Conservation (phyloP, 768 basidiomycete genomes). For the Chalciporus chontae region DNA sequence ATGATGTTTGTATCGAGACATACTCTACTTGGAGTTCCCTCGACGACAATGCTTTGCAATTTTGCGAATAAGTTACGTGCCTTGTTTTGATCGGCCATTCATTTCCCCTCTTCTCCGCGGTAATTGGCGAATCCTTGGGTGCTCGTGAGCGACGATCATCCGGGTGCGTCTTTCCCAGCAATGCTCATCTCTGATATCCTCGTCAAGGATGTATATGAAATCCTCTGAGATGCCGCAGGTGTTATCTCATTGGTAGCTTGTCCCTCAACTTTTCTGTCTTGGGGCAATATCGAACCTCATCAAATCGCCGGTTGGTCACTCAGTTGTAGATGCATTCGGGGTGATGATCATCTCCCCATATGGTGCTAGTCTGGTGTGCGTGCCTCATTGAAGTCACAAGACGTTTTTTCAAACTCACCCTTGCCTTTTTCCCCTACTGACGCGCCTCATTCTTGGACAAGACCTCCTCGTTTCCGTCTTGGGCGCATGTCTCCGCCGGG, state of each 20-base stretch:
- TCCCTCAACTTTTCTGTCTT: not conserved
- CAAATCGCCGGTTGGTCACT: not conserved
- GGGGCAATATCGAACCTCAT: not conserved
- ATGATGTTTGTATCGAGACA: not conserved
- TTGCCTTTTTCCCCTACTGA: not conserved
- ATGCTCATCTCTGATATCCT: too few species aligned
- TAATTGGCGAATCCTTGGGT: not conserved
- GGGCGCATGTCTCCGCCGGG: not conserved
- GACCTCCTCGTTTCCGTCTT: not conserved
- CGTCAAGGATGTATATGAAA: too few species aligned
- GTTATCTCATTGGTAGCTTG: not conserved
- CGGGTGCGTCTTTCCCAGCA: too few species aligned
- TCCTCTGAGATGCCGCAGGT: too few species aligned
- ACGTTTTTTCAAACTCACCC: not conserved
- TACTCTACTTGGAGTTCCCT: not conserved
- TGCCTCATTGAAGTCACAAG: not conserved
- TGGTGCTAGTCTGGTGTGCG: not conserved
- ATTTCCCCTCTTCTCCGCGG: not conserved
- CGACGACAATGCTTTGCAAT: not conserved
- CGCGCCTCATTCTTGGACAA: not conserved
- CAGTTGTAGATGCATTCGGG: not conserved
- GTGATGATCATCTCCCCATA: not conserved
- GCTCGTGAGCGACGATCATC: not conserved
- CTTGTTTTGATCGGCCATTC: not conserved
- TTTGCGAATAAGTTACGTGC: not conserved